Conservation (phyloP, 768 basidiomycete genomes). For the Leccinum arenicola region DNA sequence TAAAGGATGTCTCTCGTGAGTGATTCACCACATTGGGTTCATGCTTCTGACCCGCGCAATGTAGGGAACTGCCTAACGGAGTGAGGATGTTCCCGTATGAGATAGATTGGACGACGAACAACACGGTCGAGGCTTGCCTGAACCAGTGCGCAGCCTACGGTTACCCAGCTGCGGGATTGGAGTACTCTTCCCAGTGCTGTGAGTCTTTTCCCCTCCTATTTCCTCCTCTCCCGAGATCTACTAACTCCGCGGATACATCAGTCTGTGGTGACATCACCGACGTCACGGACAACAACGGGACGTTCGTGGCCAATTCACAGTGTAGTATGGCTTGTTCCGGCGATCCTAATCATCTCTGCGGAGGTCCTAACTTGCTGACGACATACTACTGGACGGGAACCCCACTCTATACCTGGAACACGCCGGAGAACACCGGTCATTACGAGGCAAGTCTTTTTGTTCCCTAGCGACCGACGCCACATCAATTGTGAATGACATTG, state of each 20-base stretch:
- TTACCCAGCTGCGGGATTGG: slow-evolving; percentile 68
- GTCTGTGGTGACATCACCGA: slow-evolving; percentile 71
- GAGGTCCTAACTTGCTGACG: slow-evolving; percentile 50
- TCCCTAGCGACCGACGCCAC: slow-evolving; percentile 14
- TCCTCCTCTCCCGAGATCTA: background rate
- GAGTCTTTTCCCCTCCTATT: slow-evolving; percentile 26
- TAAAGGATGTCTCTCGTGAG: slow-evolving; percentile 64
- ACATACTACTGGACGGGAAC: slow-evolving; percentile 54
- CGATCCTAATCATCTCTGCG: slow-evolving; percentile 68
- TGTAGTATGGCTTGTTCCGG: slow-evolving; percentile 61
- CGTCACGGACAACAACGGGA: slow-evolving; percentile 36
- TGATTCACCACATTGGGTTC: background rate
- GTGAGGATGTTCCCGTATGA: slow-evolving; percentile 60
- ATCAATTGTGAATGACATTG: slow-evolving; percentile 7
- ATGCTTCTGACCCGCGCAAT: background rate
- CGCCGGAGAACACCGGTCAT: slow-evolving; percentile 57
- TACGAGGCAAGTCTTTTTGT: slow-evolving; percentile 55
- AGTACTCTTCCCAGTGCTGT: slow-evolving; percentile 76
- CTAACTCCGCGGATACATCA: slow-evolving; percentile 22
- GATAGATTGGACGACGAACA: slow-evolving; percentile 56
- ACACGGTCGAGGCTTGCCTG: slow-evolving; percentile 62
- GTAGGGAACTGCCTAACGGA: slow-evolving; percentile 46
- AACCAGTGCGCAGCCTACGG: slow-evolving; percentile 69
- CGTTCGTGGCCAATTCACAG: slow-evolving; percentile 33
- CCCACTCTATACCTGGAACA: slow-evolving; percentile 58